Percentiles rank a stretch among this genome's conserved stretches.
Conservation (phyloP, 257 asterid species). For the Verbena officinalis region DNA sequence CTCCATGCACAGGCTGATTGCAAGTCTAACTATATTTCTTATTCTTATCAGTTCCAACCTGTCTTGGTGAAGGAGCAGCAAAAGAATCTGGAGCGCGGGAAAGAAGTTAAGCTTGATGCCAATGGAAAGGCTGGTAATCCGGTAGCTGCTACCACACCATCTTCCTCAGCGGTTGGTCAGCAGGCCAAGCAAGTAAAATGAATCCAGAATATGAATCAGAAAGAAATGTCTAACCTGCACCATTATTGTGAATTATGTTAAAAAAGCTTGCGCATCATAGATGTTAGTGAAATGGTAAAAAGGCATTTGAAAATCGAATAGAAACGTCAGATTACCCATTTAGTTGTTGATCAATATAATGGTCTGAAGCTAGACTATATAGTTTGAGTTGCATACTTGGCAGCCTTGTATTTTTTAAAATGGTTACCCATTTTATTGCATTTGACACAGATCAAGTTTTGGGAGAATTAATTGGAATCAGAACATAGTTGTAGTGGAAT, state of each 20-base stretch:
- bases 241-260: constrained; percentile 26
- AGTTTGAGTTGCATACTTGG: neutral
- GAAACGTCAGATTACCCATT: too few species aligned
- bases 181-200: constrained; percentile 41
- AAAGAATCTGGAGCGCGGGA: constrained; percentile 38
- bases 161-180: constrained; percentile 45
- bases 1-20: too few species aligned
- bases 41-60: constrained; percentile 73
- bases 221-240: constrained; percentile 1
- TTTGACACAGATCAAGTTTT: too few species aligned
- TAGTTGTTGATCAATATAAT: too few species aligned
- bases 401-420: too few species aligned
- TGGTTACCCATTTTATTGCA: too few species aligned
- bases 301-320: neutral
- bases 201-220: constrained; percentile 15
- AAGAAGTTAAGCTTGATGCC: constrained; percentile 42
- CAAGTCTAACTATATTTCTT: constrained; percentile 24
- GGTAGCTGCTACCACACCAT: constrained; percentile 36
- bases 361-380: too few species aligned
- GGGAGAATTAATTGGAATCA: too few species aligned
- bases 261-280: constrained; percentile 11
- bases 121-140: constrained; percentile 52
- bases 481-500: too few species aligned
- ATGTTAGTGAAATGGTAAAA: constrained; percentile 13
- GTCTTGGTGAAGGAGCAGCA: constrained; percentile 72